Base-by-base conservation (phyloP, 106 monocot species). In the Hemerocallis citrina region DNA sequence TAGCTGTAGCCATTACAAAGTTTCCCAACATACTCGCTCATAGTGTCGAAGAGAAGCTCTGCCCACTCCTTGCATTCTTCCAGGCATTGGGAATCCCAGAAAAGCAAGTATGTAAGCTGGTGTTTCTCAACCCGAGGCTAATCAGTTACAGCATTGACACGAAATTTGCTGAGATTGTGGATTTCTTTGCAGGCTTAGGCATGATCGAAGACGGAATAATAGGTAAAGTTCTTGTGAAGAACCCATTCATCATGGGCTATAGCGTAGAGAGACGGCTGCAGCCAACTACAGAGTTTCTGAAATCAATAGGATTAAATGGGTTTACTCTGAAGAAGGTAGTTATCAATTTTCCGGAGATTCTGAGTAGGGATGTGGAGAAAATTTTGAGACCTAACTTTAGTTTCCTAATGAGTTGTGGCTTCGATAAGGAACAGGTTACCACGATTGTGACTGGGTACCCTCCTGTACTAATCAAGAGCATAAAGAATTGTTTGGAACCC, bases 1-100 rank as follows among this genome's bases (percentile, higher is more conserved):
- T 84, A 5, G 84, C 81, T 6, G 33, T 46, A 1, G 84, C 90
- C 32, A 81, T 96, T 30, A 64, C 72, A 7, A 90, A 81, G 45
- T 96, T 96, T 54, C 95, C 95, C 21, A 68, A 81, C 52, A 72
- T 90, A 28, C 79, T 96, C 13, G 73, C 61, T 38, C 86, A 81
- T 68, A 87, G 81, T n/a, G 76, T 96, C 3, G 95, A 96, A 57
- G 80, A 84, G 61, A 96, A 96, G 86, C 77, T 90, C 42, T 96
- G 95, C 66, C 90, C 95, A 1, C 81, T 96, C 4, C 62, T 96
- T 1, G 95, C 86, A 13, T 96, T 96, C 58, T 81, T 96, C 65
- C 79, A 96, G 52, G 39, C 81, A 20, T 45, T 96, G 25, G 95
- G 84, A 16, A 60, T 90, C 28, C 62, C 90, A 2, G 84, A 84